These are phyloP conservation scores for Corchorus capsularis DNA, from an alignment of 345 rosid genomes.

Conservation along the genomic window DNA sequence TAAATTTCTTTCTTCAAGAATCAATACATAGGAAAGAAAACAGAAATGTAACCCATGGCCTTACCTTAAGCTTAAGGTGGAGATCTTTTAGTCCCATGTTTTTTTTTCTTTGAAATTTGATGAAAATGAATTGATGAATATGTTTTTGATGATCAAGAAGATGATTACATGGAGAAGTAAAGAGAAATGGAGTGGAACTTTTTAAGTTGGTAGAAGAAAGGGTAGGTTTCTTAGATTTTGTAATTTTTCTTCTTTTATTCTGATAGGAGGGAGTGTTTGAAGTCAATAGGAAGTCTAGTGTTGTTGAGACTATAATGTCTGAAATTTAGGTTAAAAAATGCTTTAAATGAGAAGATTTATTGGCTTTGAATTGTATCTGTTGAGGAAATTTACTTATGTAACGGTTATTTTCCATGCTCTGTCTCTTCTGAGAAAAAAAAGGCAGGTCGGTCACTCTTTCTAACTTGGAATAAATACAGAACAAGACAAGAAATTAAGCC, in stretches of 20 bases:
- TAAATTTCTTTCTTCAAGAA: not conserved
- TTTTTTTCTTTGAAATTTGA: conserved; percentile 7
- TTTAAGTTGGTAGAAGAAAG: not conserved
- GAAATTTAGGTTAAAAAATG: conserved; percentile 16
- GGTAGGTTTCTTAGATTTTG: not conserved
- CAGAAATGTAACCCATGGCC: not conserved
- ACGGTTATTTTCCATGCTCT: conserved; percentile 20
- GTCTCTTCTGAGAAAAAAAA: not conserved
- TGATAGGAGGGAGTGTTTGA: conserved; percentile 10
- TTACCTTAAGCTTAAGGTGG: conserved; percentile 61
- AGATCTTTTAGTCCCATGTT: conserved; percentile 54
- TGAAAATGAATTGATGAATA: not conserved
- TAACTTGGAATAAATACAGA: not conserved
- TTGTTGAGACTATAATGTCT: not conserved
- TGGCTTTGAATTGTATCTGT: conserved; percentile 30
- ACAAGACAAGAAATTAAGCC: not conserved
- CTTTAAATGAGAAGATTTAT: conserved; percentile 29
- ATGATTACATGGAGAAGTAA: not conserved
- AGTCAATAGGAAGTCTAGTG: conserved; percentile 19
- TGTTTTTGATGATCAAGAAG: not conserved
- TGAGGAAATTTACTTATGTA: conserved; percentile 29
- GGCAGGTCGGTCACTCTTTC: not conserved
- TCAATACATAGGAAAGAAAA: too few relatives aligned
- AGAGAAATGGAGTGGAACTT: not conserved
- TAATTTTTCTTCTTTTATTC: not conserved